Percentiles rank a stretch among this genome's conserved stretches.
Evolutionary conservation across 2,329 filamentous ascomycete species (phyloP).

Genomic region (Amauroascus niger): DNA sequence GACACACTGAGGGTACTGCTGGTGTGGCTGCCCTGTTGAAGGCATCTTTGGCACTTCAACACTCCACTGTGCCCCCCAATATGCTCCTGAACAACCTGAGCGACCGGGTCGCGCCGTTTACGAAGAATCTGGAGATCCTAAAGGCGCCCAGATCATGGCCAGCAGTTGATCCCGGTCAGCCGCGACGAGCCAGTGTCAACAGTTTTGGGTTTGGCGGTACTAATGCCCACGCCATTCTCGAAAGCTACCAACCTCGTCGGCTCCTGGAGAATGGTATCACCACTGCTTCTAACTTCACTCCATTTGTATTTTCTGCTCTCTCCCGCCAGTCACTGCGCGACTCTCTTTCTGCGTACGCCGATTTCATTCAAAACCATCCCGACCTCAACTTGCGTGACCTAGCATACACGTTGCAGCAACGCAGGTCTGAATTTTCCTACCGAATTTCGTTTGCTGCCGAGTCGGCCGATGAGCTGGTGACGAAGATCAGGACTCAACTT

Average conservation of each 20-base stretch:
- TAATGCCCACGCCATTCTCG: slow-evolving; percentile 24
- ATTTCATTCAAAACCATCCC: slow-evolving; percentile 2
- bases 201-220: slow-evolving; percentile 27
- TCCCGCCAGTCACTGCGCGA: neutral
- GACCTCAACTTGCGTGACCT: neutral
- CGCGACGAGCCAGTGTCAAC: slow-evolving; percentile 26
- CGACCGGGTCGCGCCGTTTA: slow-evolving; percentile 7
- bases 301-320: slow-evolving; percentile 8
- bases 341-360: neutral
- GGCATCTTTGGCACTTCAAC: slow-evolving; percentile 22
- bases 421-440: too few species aligned
- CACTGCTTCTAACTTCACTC: neutral
- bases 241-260: slow-evolving; percentile 19
- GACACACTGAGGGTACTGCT: slow-evolving; percentile 23
- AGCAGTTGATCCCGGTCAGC: slow-evolving; percentile 12
- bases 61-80: slow-evolving; percentile 12
- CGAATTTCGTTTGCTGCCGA: too few species aligned
- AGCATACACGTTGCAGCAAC: too few species aligned
- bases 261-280: neutral
- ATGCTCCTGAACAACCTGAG: neutral
- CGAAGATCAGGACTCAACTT: too few species aligned
- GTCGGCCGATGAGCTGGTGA: too few species aligned
- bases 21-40: slow-evolving; percentile 25
- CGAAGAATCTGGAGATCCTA: slow-evolving; percentile 19
- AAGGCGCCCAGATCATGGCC: slow-evolving; percentile 21